These are phyloP conservation scores for Cryptomeria japonica DNA, from an alignment of 75 land plant genomes.

Conservation along the genomic window DNA sequence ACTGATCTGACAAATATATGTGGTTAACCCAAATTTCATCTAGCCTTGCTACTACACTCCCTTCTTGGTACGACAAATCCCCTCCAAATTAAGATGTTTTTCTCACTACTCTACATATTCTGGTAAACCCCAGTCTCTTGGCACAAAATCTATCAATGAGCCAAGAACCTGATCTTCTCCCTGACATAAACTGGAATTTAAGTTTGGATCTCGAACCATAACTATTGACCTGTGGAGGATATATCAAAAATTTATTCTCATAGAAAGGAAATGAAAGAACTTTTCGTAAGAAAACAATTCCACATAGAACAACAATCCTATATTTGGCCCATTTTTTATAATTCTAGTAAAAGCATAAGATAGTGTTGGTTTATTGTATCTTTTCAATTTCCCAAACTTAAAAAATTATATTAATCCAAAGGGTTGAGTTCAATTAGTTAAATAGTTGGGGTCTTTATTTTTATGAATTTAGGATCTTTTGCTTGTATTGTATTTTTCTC, in stretches of 20 bases:
- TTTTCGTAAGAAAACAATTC: background rate
- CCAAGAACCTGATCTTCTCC: constrained; percentile 77
- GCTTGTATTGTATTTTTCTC: no score
- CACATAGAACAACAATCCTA: background rate
- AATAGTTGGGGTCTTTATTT: no score
- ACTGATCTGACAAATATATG: background rate
- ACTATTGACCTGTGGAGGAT: constrained; percentile 65
- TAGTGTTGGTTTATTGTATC: background rate
- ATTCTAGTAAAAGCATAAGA: background rate
- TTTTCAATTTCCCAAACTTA: background rate
- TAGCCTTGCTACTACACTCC: background rate
- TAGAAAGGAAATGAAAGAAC: background rate
- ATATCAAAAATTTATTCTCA: background rate
- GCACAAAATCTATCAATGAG: constrained; percentile 70
- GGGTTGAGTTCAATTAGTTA: no score
- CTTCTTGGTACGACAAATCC: background rate
- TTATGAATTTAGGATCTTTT: no score
- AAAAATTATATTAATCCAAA: no score
- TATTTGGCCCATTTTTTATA: background rate
- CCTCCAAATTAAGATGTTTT: background rate
- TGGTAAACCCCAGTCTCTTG: constrained; percentile 78
- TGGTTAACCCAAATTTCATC: background rate
- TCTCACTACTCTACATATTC: constrained; percentile 26
- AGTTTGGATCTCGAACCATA: constrained; percentile 92
- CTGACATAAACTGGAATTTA: constrained; percentile 55